A percentile compares a stretch with the other conserved stretches of the same genome.
These are phyloP conservation scores for Suillus cothurnatus DNA, from an alignment of 768 basidiomycete genomes.

Conservation along the genomic window DNA sequence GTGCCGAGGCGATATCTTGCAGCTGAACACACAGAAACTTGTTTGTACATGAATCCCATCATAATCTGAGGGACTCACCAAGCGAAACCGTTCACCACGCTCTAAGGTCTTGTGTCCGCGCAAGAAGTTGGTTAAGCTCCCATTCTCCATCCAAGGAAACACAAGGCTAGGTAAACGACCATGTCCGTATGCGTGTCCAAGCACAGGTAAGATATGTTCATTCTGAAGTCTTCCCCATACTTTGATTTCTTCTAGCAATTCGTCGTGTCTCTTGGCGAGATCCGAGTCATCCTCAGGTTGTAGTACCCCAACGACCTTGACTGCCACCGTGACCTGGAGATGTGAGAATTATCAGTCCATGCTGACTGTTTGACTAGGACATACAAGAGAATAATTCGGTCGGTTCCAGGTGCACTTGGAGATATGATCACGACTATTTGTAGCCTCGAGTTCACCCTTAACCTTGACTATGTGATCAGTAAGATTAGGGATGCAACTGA, in stretches of 20 bases:
- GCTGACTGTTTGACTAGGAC: background rate
- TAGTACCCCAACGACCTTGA: background rate
- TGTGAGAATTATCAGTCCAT: background rate
- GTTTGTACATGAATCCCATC: background rate
- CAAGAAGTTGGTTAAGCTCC: slow-evolving; percentile 23
- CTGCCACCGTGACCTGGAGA: background rate
- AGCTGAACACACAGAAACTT: background rate
- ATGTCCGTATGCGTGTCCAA: slow-evolving; percentile 29
- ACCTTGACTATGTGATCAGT: background rate
- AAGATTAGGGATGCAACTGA: background rate
- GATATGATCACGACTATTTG: slow-evolving; percentile 21
- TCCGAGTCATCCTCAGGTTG: background rate
- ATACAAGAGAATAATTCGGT: background rate
- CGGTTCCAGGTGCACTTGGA: slow-evolving; percentile 22
- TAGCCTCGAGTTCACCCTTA: background rate
- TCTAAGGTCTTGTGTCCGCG: background rate
- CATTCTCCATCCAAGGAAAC: slow-evolving; percentile 35
- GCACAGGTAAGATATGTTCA: slow-evolving; percentile 32
- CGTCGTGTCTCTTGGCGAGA: background rate
- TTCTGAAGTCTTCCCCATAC: slow-evolving; percentile 23
- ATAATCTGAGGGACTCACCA: background rate
- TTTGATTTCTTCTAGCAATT: slow-evolving; percentile 22
- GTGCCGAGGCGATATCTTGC: slow-evolving; percentile 6
- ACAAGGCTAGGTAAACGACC: slow-evolving; percentile 33
- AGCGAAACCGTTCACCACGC: background rate